Percentiles rank a stretch among this genome's conserved stretches.
Conservation (phyloP, 2,329 filamentous ascomycete species). For the Hymenoscyphus scutula region DNA sequence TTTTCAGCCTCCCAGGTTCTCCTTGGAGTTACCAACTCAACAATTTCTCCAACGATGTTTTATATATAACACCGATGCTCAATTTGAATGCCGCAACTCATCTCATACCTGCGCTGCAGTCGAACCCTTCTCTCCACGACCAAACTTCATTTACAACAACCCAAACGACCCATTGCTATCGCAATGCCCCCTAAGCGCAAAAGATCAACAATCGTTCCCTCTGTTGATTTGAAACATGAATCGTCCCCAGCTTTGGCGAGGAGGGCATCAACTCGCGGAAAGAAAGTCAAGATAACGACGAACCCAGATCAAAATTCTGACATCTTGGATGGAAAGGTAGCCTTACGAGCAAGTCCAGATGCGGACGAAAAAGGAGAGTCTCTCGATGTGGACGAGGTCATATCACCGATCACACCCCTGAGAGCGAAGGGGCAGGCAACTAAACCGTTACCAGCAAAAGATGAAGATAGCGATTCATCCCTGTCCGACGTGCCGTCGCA, state of each 20-base stretch:
- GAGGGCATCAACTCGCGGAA: slow-evolving; percentile 25
- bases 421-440: slow-evolving; percentile 16
- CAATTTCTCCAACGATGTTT: not conserved
- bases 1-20: slow-evolving; percentile 2
- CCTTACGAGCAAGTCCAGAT: slow-evolving; percentile 35
- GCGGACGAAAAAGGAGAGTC: slow-evolving; percentile 33
- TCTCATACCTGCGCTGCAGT: slow-evolving; percentile 16
- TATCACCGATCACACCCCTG: slow-evolving; percentile 6
- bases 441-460: slow-evolving; percentile 11
- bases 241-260: slow-evolving; percentile 19
- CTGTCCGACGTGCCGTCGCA: slow-evolving; percentile 21
- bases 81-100: not conserved
- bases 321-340: slow-evolving; percentile 33
- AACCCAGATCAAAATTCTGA: slow-evolving; percentile 35
- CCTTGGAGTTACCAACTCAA: not conserved
- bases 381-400: slow-evolving; percentile 24
- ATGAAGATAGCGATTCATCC: slow-evolving; percentile 26
- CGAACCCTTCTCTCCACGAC: slow-evolving; percentile 8
- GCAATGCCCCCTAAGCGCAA: slow-evolving; percentile 34
- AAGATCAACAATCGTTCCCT: slow-evolving; percentile 28
- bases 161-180: not conserved
- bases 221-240: not conserved
- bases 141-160: not conserved
- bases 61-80: not conserved
- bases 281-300: slow-evolving; percentile 26